phyloP scores from a whole-genome alignment of 306 rosid genomes.

The Comarum palustre region DNA sequence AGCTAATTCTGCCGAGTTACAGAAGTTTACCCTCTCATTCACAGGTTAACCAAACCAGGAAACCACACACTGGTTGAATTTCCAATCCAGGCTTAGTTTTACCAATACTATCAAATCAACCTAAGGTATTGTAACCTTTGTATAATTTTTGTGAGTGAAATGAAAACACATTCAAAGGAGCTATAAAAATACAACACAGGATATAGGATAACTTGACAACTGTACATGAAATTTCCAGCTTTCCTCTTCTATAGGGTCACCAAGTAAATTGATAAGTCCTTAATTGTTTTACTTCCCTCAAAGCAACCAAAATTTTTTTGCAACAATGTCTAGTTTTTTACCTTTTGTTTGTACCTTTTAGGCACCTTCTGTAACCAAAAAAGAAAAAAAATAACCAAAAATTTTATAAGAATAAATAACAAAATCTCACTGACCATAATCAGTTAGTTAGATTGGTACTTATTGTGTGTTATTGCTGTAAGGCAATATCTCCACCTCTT shows the following conservation, averaged over 20 bases:
- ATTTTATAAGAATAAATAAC: background rate
- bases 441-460: background rate
- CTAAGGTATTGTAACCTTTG: background rate
- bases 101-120: background rate
- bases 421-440: background rate
- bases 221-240: background rate
- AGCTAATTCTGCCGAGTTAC: background rate
- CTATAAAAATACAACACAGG: background rate
- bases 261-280: background rate
- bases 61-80: background rate
- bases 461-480: too few relatives aligned
- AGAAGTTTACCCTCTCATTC: background rate
- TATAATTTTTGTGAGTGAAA: background rate
- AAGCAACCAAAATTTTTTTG: too few relatives aligned
- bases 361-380: too few relatives aligned
- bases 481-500: background rate
- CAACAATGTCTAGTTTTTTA: too few relatives aligned
- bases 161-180: background rate
- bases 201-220: background rate
- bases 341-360: too few relatives aligned
- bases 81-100: background rate
- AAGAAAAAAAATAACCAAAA: too few relatives aligned
- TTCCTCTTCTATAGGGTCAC: background rate
- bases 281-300: background rate
- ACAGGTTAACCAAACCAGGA: background rate